phyloP scores from a whole-genome alignment of 225 moss, liverwort and hornwort species.

The Sphagnum contortum region DNA sequence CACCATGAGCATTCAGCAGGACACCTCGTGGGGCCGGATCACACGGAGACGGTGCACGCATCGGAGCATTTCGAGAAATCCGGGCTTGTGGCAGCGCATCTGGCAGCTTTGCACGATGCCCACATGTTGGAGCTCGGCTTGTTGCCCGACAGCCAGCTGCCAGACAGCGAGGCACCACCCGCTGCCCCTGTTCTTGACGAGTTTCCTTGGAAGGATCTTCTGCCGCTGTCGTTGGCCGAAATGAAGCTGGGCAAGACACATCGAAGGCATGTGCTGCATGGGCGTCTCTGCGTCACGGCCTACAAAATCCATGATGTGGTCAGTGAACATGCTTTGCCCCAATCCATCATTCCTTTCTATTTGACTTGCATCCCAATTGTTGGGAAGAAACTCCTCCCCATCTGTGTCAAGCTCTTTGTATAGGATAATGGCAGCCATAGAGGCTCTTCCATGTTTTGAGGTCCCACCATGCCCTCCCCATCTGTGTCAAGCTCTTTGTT shows the following conservation, averaged over 20 bases:
- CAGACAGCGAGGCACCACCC: slow-evolving; percentile 33
- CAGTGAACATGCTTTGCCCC: slow-evolving; percentile 1
- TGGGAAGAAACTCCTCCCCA: too few relatives aligned
- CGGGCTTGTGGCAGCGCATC: slow-evolving; percentile 54
- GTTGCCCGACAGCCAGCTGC: slow-evolving; percentile 40
- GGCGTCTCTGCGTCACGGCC: slow-evolving; percentile 59
- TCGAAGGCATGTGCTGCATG: slow-evolving; percentile 57
- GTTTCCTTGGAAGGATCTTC: slow-evolving; percentile 50
- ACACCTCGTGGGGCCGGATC: slow-evolving; percentile 23
- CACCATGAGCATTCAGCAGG: too few relatives aligned
- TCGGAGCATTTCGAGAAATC: slow-evolving; percentile 64
- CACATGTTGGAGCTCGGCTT: slow-evolving; percentile 69
- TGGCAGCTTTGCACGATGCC: slow-evolving; percentile 68
- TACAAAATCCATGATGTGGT: slow-evolving; percentile 61
- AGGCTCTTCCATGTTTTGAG: too few relatives aligned
- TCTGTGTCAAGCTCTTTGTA: too few relatives aligned
- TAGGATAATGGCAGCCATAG: too few relatives aligned
- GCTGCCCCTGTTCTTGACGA: slow-evolving; percentile 38
- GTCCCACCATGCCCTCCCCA: too few relatives aligned
- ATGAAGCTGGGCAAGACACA: slow-evolving; percentile 92
- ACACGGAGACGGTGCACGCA: slow-evolving; percentile 38
- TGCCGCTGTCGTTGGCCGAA: slow-evolving; percentile 33
- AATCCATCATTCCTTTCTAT: neutral
- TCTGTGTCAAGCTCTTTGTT: too few relatives aligned
- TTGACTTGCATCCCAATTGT: too few relatives aligned